Evolutionary conservation across 352 stramenopile genomes (phyloP), one percentile per base, ranked within the genome.

Genomic region (Globisporangium alternatum): DNA sequence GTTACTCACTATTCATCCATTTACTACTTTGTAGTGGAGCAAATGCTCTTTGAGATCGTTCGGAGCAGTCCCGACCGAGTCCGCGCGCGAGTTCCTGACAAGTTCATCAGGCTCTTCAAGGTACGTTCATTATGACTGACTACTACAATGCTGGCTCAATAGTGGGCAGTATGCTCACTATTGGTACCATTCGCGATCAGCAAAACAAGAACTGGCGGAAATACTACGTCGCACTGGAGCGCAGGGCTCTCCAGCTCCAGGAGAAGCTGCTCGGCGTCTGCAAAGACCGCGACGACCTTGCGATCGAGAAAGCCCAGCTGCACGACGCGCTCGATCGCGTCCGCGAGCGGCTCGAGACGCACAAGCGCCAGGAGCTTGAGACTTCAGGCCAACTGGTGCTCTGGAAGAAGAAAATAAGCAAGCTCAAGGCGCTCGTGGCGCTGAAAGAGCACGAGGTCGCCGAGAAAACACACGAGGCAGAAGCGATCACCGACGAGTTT

Each of bases 171-270:
- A 2, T 48, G 10, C 43, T 48, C 5, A 48, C 8, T 19, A 12
- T 8, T 22, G 19, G 19, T 48, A 48, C 43, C 43, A 3, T 48
- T 48, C 19, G 21, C 19, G 19, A 48, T 48, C 43, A 84, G 66
- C 83, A 92, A 78, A 88, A 74, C 55, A 83, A 83, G 56, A 86
- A 83, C 53, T 91, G 83, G 81, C 70, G 79, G 3, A 92, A 89
- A 49, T 89, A 90, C 49, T 90, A 83, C 60, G 62, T 77, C 3
- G 62, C 67, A n/a, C 70, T 92, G 5, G 83, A 92, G 49, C 67
- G 68, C 0, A 78, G 88, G 49, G 69, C 66, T 17, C 25, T 35
- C 0, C 59, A 78, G 4, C 49, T 78, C 6, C 60, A 83, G 41
- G 67, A 63, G 21, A 77, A 84, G 25, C 64, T 90, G 2, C 57